Evolutionary conservation across 768 basidiomycete species (phyloP).

Genomic region (Amanita rimosa): DNA sequence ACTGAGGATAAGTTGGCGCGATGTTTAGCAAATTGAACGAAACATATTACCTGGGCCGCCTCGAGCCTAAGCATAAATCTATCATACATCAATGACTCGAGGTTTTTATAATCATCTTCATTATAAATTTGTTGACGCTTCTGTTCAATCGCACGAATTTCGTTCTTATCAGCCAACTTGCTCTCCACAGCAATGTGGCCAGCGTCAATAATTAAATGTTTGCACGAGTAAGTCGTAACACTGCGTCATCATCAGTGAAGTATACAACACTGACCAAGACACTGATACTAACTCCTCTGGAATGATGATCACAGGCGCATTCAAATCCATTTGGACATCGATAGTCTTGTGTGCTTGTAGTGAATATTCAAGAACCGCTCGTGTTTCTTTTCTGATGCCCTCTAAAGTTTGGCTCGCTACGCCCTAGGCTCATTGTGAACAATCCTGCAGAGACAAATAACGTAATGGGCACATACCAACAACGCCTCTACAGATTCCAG

Average conservation of each 20-base stretch:
- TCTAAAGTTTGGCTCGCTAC: slow-evolving; percentile 91
- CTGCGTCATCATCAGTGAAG: slow-evolving; percentile 24
- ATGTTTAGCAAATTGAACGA: slow-evolving; percentile 24
- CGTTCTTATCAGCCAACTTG: slow-evolving; percentile 76
- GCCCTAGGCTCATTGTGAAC: slow-evolving; percentile 35
- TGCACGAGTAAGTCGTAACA: slow-evolving; percentile 65
- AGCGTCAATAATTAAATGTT: slow-evolving; percentile 86
- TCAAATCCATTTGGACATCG: slow-evolving; percentile 93
- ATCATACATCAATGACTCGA: slow-evolving; percentile 96
- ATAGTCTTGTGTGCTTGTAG: slow-evolving; percentile 91
- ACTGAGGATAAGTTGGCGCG: slow-evolving; percentile 31
- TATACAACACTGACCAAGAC: background rate
- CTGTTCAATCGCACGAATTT: slow-evolving; percentile 62
- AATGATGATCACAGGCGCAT: slow-evolving; percentile 93
- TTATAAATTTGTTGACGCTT: slow-evolving; percentile 80
- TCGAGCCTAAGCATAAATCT: slow-evolving; percentile 72
- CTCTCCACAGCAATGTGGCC: slow-evolving; percentile 94
- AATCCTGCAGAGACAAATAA: slow-evolving; percentile 2
- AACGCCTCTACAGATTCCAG: slow-evolving; percentile 92
- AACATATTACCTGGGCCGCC: slow-evolving; percentile 67
- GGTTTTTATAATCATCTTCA: slow-evolving; percentile 74
- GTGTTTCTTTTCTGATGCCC: slow-evolving; percentile 85
- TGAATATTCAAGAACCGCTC: slow-evolving; percentile 90
- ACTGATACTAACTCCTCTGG: slow-evolving; percentile 71
- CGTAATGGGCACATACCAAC: slow-evolving; percentile 38